Evolutionary conservation across 2,329 filamentous ascomycete genomes (phyloP).

Genomic region (Pseudogymnoascus verrucosus): DNA sequence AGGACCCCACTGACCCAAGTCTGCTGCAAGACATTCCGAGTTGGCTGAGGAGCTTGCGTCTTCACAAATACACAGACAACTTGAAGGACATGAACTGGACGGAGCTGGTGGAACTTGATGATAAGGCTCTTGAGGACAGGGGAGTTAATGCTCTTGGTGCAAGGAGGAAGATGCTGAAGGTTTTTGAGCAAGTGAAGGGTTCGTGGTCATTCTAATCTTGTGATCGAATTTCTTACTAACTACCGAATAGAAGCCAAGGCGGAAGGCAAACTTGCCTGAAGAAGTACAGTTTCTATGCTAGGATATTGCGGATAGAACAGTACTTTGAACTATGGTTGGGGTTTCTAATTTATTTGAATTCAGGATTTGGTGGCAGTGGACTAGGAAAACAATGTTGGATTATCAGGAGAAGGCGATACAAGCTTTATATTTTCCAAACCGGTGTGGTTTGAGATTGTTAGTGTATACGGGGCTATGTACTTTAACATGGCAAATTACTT

Average conservation of each 20-base stretch:
- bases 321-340: not conserved
- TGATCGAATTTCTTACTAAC: slow-evolving; percentile 23
- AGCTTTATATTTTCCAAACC: slow-evolving; percentile 7
- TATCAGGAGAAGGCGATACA: not conserved
- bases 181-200: slow-evolving; percentile 93
- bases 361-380: slow-evolving; percentile 4
- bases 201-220: slow-evolving; percentile 20
- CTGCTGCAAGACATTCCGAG: slow-evolving; percentile 91
- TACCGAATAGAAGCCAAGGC: slow-evolving; percentile 54
- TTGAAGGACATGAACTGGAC: slow-evolving; percentile 96
- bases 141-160: slow-evolving; percentile 94
- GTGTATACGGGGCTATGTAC: slow-evolving; percentile 1
- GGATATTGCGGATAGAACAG: slow-evolving; percentile 1
- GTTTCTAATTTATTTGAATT: slow-evolving; percentile 2
- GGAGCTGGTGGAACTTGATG: slow-evolving; percentile 83
- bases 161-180: slow-evolving; percentile 96
- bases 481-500: not conserved
- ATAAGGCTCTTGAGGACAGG: slow-evolving; percentile 83
- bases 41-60: slow-evolving; percentile 86
- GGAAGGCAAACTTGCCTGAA: slow-evolving; percentile 58
- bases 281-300: not conserved
- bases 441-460: not conserved
- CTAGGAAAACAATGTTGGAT: slow-evolving; percentile 4
- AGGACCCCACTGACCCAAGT: slow-evolving; percentile 87
- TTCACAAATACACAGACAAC: slow-evolving; percentile 99